Evolutionary conservation across 2,329 filamentous ascomycete genomes (phyloP).

Genomic region (Botrytis squamosa): DNA sequence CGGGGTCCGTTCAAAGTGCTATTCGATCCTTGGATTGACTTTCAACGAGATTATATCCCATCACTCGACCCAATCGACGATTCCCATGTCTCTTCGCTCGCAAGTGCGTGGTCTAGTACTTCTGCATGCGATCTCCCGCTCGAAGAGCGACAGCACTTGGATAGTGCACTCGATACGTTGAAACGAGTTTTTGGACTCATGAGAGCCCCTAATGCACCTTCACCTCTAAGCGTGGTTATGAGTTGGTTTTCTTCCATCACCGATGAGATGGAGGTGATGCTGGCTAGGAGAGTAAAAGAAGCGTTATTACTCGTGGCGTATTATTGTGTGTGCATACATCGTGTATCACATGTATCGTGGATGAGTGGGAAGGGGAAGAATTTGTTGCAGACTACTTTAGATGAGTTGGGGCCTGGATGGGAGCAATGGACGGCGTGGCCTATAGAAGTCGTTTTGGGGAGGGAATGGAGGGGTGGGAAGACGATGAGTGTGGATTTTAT

Average conservation of each 20-base stretch:
- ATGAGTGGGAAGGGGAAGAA: constrained; percentile 44
- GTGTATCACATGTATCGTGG: constrained; percentile 44
- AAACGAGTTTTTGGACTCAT: constrained; percentile 30
- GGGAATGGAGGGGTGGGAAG: constrained; percentile 18
- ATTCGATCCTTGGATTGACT: constrained; percentile 29
- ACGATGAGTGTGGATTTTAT: constrained; percentile 18
- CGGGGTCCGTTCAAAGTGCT: constrained; percentile 33
- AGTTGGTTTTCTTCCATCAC: constrained; percentile 42
- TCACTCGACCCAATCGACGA: constrained; percentile 26
- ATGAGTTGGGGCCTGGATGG: constrained; percentile 30
- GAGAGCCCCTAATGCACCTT: constrained; percentile 30
- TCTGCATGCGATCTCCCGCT: neutral
- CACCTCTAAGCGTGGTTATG: constrained; percentile 33
- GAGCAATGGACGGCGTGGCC: constrained; percentile 35
- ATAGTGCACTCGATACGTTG: constrained; percentile 22
- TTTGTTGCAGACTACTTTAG: constrained; percentile 41
- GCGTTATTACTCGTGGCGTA: constrained; percentile 42
- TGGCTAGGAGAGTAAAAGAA: constrained; percentile 40
- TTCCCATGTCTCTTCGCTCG: constrained; percentile 25
- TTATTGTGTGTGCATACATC: constrained; percentile 43
- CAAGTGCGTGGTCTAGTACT: constrained; percentile 25
- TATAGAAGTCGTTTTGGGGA: constrained; percentile 24
- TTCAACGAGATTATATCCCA: constrained; percentile 25
- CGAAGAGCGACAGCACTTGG: constrained; percentile 21
- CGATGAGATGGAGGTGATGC: constrained; percentile 39